phyloP scores from a whole-genome alignment of 306 rosid species.

The Vachellia collinsii region DNA sequence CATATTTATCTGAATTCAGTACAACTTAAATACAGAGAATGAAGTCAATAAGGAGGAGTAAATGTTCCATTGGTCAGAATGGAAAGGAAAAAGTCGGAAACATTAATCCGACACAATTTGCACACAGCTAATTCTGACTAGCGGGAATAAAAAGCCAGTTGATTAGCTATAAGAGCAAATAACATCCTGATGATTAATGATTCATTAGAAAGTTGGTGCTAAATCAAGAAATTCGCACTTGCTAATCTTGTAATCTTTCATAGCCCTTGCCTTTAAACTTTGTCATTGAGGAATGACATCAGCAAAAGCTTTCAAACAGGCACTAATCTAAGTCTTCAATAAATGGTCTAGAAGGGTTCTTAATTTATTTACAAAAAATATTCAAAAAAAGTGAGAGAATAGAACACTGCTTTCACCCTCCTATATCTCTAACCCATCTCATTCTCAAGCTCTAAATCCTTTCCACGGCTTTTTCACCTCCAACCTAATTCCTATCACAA shows the following conservation, averaged over 20 bases:
- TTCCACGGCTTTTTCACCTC: not conserved
- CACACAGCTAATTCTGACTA: not conserved
- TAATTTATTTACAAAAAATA: not conserved
- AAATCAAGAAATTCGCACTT: not conserved
- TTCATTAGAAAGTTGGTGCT: not conserved
- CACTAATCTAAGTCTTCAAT: not conserved
- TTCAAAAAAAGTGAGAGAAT: not conserved
- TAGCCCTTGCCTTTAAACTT: not conserved
- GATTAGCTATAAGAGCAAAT: not conserved
- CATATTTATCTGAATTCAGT: not conserved
- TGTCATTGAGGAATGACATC: not conserved
- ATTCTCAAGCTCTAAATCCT: slow-evolving; percentile 8
- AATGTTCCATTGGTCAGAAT: not conserved
- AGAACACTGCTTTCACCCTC: not conserved
- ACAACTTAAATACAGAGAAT: not conserved
- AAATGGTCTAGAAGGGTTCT: not conserved
- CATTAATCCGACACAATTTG: not conserved
- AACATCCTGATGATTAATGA: not conserved
- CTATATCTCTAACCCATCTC: not conserved
- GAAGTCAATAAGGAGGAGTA: not conserved
- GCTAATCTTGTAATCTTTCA: not conserved
- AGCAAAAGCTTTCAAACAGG: not conserved
- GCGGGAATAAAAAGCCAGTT: not conserved
- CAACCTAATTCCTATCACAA: not conserved
- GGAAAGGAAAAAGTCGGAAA: not conserved